Evolutionary conservation across 768 basidiomycete species (phyloP).

Genomic region (Tulasnella sp.): DNA sequence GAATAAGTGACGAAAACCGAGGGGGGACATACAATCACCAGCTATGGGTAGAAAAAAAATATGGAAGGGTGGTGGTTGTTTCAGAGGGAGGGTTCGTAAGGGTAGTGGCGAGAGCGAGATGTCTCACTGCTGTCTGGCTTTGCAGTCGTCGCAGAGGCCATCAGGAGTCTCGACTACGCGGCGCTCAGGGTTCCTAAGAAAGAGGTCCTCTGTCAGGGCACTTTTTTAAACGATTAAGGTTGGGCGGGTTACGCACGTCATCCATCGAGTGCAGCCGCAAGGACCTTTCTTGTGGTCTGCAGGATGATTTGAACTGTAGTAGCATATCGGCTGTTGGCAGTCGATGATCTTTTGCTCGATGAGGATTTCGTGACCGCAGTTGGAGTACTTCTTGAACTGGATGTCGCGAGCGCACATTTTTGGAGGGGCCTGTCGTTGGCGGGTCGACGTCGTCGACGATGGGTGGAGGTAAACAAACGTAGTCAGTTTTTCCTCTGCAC

Average conservation of each 20-base stretch:
- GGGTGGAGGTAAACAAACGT: background rate
- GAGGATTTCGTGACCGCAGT: constrained; percentile 8
- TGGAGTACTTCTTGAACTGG: constrained; percentile 5
- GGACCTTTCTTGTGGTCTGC: constrained; percentile 45
- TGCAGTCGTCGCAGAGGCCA: constrained; percentile 51
- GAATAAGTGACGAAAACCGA: background rate
- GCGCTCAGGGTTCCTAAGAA: constrained; percentile 5
- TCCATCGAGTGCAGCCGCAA: constrained; percentile 37
- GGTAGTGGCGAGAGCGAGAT: too few relatives aligned
- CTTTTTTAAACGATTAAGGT: constrained; percentile 13
- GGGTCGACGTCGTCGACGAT: background rate
- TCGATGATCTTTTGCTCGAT: constrained; percentile 52
- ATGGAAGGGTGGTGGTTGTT: background rate
- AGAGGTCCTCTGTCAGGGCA: constrained; percentile 9
- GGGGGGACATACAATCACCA: background rate
- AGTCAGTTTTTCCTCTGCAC: constrained; percentile 17
- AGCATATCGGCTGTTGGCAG: constrained; percentile 54
- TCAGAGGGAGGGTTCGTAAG: background rate
- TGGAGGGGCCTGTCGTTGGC: background rate
- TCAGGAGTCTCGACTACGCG: constrained; percentile 60
- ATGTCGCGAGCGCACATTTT: constrained; percentile 24
- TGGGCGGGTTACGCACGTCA: constrained; percentile 41
- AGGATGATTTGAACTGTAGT: constrained; percentile 56
- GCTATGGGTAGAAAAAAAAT: background rate
- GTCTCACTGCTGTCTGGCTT: background rate